Conservation (phyloP, 257 asterid species). For the Scutellaria minor region DNA sequence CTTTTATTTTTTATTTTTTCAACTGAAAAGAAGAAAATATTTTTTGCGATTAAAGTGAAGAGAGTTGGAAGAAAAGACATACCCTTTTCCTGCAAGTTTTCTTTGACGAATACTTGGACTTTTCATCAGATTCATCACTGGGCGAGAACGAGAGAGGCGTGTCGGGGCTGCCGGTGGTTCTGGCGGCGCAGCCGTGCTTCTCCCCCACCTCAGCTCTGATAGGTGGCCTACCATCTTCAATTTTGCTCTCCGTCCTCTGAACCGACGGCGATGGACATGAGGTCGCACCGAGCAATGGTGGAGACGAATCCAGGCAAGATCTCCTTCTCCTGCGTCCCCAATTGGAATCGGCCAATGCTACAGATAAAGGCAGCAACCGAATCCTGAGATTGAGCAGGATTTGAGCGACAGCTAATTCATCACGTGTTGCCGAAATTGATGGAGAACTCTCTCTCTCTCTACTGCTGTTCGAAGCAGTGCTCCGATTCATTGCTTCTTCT, state of each 20-base stretch:
- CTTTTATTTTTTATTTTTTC: too few species aligned
- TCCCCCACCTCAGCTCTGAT: neutral
- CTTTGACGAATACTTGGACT: slow-evolving; percentile 34
- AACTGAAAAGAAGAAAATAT: too few species aligned
- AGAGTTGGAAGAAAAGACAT: neutral
- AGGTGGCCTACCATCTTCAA: neutral
- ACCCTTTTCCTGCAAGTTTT: slow-evolving; percentile 52
- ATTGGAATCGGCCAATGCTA: slow-evolving; percentile 12
- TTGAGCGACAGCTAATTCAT: slow-evolving; percentile 48
- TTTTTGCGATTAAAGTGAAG: neutral
- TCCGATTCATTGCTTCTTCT: slow-evolving; percentile 35
- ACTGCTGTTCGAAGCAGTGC: neutral
- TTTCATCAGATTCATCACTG: slow-evolving; percentile 64
- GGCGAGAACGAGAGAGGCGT: slow-evolving; percentile 66
- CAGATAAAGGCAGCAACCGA: slow-evolving; percentile 5
- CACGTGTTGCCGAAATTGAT: slow-evolving; percentile 26
- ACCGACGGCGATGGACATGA: slow-evolving; percentile 11
- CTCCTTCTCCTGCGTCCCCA: slow-evolving; percentile 52
- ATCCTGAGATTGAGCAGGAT: slow-evolving; percentile 51
- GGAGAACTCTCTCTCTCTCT: slow-evolving; percentile 8
- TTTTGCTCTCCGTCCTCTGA: slow-evolving; percentile 11
- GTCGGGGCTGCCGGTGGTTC: slow-evolving; percentile 64
- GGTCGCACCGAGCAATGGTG: slow-evolving; percentile 16
- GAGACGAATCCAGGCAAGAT: slow-evolving; percentile 40
- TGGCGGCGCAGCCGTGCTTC: slow-evolving; percentile 29